Base-by-base conservation (phyloP, 2,329 filamentous ascomycete species). In the Stagonosporopsis vannaccii region DNA sequence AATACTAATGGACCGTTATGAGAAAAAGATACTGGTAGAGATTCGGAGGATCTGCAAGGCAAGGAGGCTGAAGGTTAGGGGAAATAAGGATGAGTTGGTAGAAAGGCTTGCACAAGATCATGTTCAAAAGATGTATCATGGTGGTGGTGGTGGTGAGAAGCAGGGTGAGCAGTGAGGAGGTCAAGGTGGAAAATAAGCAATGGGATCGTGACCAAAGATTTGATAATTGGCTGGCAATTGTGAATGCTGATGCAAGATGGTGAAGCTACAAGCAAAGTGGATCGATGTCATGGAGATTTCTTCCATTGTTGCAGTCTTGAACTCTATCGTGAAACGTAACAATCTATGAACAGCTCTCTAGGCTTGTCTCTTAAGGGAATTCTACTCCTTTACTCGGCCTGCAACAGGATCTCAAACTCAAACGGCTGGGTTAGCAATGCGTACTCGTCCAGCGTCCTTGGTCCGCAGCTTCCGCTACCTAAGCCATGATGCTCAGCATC, bases 401-500 rank as follows among this genome's bases (percentile, higher is more conserved):
- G 65, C 37, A 72, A 46, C 39, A 73, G 6, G 3, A 73, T 45
- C 52, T 73, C 70, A 59, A 74, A 79, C 53, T 77, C 72, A 64
- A 79, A 79, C 1, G 66, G 58, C 58, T 65, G 62, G 6, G 70
- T 74, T 42, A 75, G 56, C 32, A 79, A 57, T 17, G 70, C 70
- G 70, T 80, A 78, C 63, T 78, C 51, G 12, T 76, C 73, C 44
- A 78, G 51, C 11, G 77, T 78, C 52, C 80, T 81, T 0, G 85
- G 85, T 22, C 86, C 86, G 71, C 86, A 89, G 45, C 82, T 85
- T 6, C 82, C 86, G 9, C 84, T 87, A 0, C 86, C 86, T 28
- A 89, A 63, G 0, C 86, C 87, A 67, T 88, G 85, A 71, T 89
- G 85, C 60, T 76, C 78, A 77, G 82, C 85, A 73, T 89, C 86